phyloP scores from a whole-genome alignment of 2,329 filamentous ascomycete genomes.

The Penicillium sp. region DNA sequence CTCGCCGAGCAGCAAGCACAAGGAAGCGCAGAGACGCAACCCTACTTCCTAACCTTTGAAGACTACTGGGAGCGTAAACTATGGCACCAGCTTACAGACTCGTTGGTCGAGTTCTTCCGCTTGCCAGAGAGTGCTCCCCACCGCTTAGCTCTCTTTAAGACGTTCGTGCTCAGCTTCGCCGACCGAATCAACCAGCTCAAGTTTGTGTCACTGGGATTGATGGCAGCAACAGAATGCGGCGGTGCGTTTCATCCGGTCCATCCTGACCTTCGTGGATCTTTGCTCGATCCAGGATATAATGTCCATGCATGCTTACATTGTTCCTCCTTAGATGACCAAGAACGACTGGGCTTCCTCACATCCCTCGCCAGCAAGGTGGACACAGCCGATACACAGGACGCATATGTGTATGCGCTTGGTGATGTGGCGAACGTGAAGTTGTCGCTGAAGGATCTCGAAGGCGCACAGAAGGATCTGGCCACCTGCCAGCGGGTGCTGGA shows the following conservation, averaged over 20 bases:
- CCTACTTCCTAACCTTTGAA: conserved; percentile 87
- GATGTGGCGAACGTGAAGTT: conserved; percentile 88
- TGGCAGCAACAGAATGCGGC: conserved; percentile 77
- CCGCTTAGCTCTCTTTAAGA: conserved; percentile 87
- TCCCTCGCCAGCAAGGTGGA: conserved; percentile 85
- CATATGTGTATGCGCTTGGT: conserved; percentile 89
- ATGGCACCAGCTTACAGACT: conserved; percentile 97
- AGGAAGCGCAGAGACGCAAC: conserved; percentile 84
- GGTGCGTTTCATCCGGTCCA: conserved; percentile 18
- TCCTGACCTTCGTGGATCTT: background rate
- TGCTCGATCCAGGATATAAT: background rate
- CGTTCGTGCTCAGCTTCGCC: conserved; percentile 92
- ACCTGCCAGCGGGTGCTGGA: conserved; percentile 86
- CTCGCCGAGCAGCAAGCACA: conserved; percentile 85
- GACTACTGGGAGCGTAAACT: conserved; percentile 97
- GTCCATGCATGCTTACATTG: conserved; percentile 14
- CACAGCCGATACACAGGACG: conserved; percentile 90
- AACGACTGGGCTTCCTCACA: conserved; percentile 82
- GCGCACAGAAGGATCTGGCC: conserved; percentile 82
- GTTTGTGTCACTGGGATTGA: conserved; percentile 86
- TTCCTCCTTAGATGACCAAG: conserved; percentile 69
- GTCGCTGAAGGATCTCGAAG: conserved; percentile 74
- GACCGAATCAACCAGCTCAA: conserved; percentile 99
- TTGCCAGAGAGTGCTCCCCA: conserved; percentile 77
- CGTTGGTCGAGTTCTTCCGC: conserved; percentile 84